A percentile compares a stretch with the other conserved stretches of the same genome.
Conservation (phyloP, 257 asterid species). For the Nicotiana otophora region DNA sequence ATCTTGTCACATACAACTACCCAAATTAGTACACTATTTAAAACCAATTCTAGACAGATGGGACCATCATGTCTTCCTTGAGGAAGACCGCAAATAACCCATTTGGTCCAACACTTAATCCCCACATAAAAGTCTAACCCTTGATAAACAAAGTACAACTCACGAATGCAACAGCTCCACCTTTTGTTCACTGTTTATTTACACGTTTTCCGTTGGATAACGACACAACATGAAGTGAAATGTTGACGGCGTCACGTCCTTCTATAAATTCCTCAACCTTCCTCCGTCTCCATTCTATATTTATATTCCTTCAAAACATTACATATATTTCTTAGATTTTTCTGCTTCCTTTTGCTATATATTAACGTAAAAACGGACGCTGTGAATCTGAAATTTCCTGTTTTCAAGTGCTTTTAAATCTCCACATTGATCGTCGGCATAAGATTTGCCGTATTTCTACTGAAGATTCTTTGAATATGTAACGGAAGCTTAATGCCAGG, state of each 20-base stretch:
- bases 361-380: conserved; percentile 23
- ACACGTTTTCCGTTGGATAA: conserved; percentile 46
- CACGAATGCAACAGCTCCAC: neutral
- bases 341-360: neutral
- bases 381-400: conserved; percentile 17
- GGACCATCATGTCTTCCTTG: conserved; percentile 50
- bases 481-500: neutral
- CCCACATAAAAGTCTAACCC: neutral
- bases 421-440: conserved; percentile 23
- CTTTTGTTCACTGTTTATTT: neutral
- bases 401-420: conserved; percentile 5
- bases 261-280: conserved; percentile 47
- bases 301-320: neutral
- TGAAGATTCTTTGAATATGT: neutral
- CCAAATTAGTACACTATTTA: conserved; percentile 8
- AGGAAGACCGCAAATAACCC: conserved; percentile 23
- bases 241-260: conserved; percentile 48
- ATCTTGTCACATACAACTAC: neutral
- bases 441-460: neutral
- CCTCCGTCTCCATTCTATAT: conserved; percentile 29
- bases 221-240: conserved; percentile 20
- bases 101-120: neutral
- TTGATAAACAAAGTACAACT: neutral
- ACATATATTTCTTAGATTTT: no score
- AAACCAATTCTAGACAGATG: conserved; percentile 32